Base-by-base conservation (phyloP, 139 green algal species). In the Haematococcus sp. region DNA sequence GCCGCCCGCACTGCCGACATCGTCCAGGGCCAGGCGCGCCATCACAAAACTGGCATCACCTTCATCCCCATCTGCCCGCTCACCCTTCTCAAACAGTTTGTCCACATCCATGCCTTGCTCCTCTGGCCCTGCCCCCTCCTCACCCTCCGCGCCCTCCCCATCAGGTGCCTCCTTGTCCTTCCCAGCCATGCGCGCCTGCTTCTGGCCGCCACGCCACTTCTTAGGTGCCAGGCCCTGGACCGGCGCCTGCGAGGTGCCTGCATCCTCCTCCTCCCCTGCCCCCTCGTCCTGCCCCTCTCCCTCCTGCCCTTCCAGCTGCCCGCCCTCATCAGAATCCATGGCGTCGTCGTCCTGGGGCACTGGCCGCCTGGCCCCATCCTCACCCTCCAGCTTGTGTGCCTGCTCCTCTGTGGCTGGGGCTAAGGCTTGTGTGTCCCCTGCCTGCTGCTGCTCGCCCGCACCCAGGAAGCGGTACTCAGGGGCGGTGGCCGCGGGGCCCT, bases 391-490 rank as follows among this genome's bases (percentile, higher is more conserved):
- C 56, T 33, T n/a, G 17, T 17, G 40, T 19, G 87, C 89, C 79
- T 98, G 94, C 54, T 98, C 94, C 71, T 97, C 89, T 0, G 94
- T 98, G 2, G 94, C 94, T 2, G 88, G 71, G 0, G 88, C 94
- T 40, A 98, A 72, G 15, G 91, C 20, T 15, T 60, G 71, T 25
- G 73, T 78, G 49, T 73, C 63, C 1, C 86, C 84, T 13, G 70
- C 74, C 33, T 72, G 33, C 34, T 69, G 33, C n/a, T 52, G 35
- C 66, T 89, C 81, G 3, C 84, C 73, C 20, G 80, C 73, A 0
- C 70, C 65, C 22, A 88, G 44, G 74, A 90, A 93, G 63, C 91
- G 86, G 63, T 84, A 88, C 76, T 93, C 83, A 16, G 67, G 78
- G 27, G 56, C 87, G 7, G 46, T 67, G 33, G 64, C 70, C 81